Evolutionary conservation across 139 green algal genomes (phyloP).

Genomic region (Monoraphidium neglectum): DNA sequence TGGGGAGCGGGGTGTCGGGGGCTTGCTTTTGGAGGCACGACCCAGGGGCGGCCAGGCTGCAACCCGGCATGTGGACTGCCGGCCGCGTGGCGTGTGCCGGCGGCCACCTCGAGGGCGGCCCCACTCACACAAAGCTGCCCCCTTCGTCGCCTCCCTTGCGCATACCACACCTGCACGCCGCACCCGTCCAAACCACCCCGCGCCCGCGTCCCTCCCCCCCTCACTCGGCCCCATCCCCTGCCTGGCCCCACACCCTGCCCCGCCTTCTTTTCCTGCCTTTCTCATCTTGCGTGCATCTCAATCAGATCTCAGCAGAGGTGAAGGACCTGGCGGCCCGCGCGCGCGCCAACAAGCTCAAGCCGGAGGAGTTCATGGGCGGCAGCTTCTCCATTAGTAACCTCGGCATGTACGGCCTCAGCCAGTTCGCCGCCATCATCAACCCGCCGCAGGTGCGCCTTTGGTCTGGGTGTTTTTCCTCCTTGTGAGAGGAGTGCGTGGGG

Average conservation of each 20-base stretch:
- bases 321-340: conserved; percentile 78
- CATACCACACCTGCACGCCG: too few relatives aligned
- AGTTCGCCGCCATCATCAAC: conserved; percentile 97
- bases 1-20: not conserved
- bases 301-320: conserved; percentile 54
- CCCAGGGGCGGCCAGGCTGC: too few relatives aligned
- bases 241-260: not conserved
- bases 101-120: too few relatives aligned
- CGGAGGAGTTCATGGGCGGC: conserved; percentile 90
- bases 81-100: too few relatives aligned
- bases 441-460: too few relatives aligned
- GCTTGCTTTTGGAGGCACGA: not conserved
- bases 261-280: not conserved
- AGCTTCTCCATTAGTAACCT: conserved; percentile 92
- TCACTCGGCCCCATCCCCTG: conserved; percentile 26
- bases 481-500: not conserved
- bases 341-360: conserved; percentile 86
- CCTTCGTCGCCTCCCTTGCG: too few relatives aligned
- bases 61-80: too few relatives aligned
- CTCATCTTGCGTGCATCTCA: not conserved
- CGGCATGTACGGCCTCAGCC: conserved; percentile 90
- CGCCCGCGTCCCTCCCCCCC: too few relatives aligned
- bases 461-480: conserved; percentile 50
- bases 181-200: too few relatives aligned
- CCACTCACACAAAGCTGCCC: too few relatives aligned